Base-by-base conservation (phyloP, 2,329 filamentous ascomycete species). In the Gnomoniopsis sp. region DNA sequence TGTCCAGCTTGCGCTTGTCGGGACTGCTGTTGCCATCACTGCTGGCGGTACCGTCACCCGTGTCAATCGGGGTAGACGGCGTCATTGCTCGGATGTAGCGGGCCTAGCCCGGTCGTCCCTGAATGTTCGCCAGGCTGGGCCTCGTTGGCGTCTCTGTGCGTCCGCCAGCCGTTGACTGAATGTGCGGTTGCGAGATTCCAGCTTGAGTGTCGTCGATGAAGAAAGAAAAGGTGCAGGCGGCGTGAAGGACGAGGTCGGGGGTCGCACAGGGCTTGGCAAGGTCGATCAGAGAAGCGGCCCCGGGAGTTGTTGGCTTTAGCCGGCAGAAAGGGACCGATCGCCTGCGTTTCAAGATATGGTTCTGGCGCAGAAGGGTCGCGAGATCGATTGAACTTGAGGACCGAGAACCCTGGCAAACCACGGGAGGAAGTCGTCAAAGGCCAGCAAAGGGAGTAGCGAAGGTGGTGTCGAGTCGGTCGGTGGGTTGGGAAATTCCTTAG, bases 1-100 rank as follows among this genome's bases (percentile, higher is more conserved):
- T 66, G 53, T 53, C 81, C 83, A 47, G 83, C 82, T 60, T 79
- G 65, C 75, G 81, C 65, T 75, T 71, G 59, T 75, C 74, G n/a
- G 65, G 54, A 41, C 58, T 64, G 54, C 55, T 54, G 49, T 53
- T 49, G 52, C 61, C 62, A 11, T 53, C 54, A 23, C 51, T 58
- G 23, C 58, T 58, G 26, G 30, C 33, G 30, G 58, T 53, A 41
- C 60, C 53, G 14, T 61, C 55, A 21, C 53, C 62, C 22, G 48
- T 53, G 36, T 57, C 59, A 6, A 48, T 50, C 50, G 51, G 47
- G 41, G 57, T 60, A 50, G 23, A 41, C 50, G 57, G 71, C 56
- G 71, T 65, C 75, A 76, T 76, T 52, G 57, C 68, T 65, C 65
- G 65, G 64, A 66, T 64, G 65, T 70, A 66, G 68, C 74, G 74